These are phyloP conservation scores for Nothophaeocryptopus gaeumannii DNA, from an alignment of 2,329 filamentous ascomycete genomes.

Conservation along the genomic window DNA sequence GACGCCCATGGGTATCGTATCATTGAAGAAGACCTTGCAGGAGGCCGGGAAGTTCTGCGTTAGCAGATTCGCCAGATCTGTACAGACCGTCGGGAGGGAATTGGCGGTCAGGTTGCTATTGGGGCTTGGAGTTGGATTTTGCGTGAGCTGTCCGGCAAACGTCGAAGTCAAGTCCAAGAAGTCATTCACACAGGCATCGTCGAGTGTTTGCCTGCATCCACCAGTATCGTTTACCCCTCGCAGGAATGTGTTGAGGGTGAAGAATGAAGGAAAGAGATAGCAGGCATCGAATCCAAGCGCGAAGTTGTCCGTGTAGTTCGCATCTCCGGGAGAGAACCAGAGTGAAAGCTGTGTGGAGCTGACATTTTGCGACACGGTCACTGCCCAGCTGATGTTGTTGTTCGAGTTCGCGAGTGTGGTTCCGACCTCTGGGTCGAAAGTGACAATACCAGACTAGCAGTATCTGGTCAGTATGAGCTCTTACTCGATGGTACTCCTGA, in stretches of 20 bases:
- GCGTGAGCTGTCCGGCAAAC: slow-evolving; percentile 3
- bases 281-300: slow-evolving; percentile 14
- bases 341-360: slow-evolving; percentile 10
- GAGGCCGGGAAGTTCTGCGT: slow-evolving; percentile 15
- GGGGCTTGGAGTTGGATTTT: slow-evolving; percentile 9
- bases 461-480: neutral
- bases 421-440: slow-evolving; percentile 6
- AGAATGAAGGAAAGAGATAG: slow-evolving; percentile 8
- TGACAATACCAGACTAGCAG: slow-evolving; percentile 8
- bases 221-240: slow-evolving; percentile 14
- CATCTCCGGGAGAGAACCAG: slow-evolving; percentile 11
- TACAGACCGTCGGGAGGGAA: slow-evolving; percentile 15
- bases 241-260: slow-evolving; percentile 9
- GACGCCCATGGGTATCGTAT: neutral
- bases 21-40: slow-evolving; percentile 17
- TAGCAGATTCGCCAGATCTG: slow-evolving; percentile 6
- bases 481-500: neutral
- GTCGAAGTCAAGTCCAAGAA: slow-evolving; percentile 3
- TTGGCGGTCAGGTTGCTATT: slow-evolving; percentile 10
- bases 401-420: slow-evolving; percentile 1
- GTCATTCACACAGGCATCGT: slow-evolving; percentile 13
- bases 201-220: slow-evolving; percentile 10
- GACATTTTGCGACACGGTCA: slow-evolving; percentile 12
- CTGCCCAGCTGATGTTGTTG: slow-evolving; percentile 6
- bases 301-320: slow-evolving; percentile 13